Percentiles rank a stretch among this genome's conserved stretches.
Conservation (phyloP, 1,139 yeast species). For the Candida sanyaensis region DNA sequence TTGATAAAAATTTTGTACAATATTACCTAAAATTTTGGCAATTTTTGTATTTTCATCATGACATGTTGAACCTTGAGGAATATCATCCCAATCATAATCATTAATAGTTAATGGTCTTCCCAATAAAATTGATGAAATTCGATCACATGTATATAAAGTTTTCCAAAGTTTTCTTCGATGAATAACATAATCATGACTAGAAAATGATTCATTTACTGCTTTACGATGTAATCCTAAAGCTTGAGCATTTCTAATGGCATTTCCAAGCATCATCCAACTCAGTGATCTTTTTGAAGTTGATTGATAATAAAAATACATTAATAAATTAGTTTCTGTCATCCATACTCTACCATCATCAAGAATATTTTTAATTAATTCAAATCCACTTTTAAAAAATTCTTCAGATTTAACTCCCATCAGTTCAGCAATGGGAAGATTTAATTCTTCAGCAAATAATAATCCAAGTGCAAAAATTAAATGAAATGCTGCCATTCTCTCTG, state of each 20-base stretch:
- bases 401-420: slow-evolving; percentile 8
- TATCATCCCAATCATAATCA: slow-evolving; percentile 46
- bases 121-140: slow-evolving; percentile 37
- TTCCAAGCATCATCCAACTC: slow-evolving; percentile 32
- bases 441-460: slow-evolving; percentile 13
- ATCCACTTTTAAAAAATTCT: slow-evolving; percentile 16
- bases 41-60: slow-evolving; percentile 11
- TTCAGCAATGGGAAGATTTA: slow-evolving; percentile 9
- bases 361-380: slow-evolving; percentile 11
- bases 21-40: slow-evolving; percentile 28
- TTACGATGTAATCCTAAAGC: slow-evolving; percentile 17
- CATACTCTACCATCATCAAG: slow-evolving; percentile 26
- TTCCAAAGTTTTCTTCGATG: slow-evolving; percentile 40
- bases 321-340: slow-evolving; percentile 40
- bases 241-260: slow-evolving; percentile 17
- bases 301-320: slow-evolving; percentile 38
- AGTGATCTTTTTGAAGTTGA: slow-evolving; percentile 36
- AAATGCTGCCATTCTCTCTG: slow-evolving; percentile 13
- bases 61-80: slow-evolving; percentile 2
- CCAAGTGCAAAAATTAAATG: slow-evolving; percentile 15
- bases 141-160: slow-evolving; percentile 40
- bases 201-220: slow-evolving; percentile 15
- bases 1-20: slow-evolving; percentile 24
- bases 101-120: slow-evolving; percentile 44
- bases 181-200: slow-evolving; percentile 9